Evolutionary conservation across 2,329 filamentous ascomycete species (phyloP).

Genomic region (Penicillium sp.): DNA sequence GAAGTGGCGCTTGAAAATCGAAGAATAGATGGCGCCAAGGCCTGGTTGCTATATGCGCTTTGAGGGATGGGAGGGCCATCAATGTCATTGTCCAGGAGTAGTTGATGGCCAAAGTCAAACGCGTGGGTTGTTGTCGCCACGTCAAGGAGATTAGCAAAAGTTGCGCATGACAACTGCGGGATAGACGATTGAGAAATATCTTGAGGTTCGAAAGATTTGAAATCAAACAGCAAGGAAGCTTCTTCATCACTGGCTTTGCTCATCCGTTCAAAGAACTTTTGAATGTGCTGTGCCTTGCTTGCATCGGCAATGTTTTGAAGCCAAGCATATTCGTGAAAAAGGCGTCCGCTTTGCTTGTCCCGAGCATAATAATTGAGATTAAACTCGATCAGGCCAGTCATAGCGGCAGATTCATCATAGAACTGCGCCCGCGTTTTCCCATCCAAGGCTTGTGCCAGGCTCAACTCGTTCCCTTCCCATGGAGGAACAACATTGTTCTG

Average conservation of each 20-base stretch:
- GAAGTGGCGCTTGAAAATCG: slow-evolving; percentile 47
- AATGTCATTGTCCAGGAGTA: slow-evolving; percentile 45
- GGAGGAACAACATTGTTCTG: slow-evolving; percentile 26
- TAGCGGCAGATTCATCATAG: slow-evolving; percentile 29
- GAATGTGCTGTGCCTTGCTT: slow-evolving; percentile 30
- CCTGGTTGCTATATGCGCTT: slow-evolving; percentile 39
- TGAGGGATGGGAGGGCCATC: slow-evolving; percentile 47
- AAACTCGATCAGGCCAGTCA: slow-evolving; percentile 28
- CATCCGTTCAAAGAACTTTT: slow-evolving; percentile 24
- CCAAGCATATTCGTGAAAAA: slow-evolving; percentile 25
- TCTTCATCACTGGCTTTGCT: slow-evolving; percentile 9
- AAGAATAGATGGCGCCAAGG: slow-evolving; percentile 46
- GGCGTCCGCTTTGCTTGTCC: slow-evolving; percentile 21
- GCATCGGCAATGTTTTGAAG: slow-evolving; percentile 30
- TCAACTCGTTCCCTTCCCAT: slow-evolving; percentile 23
- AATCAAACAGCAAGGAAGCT: slow-evolving; percentile 14
- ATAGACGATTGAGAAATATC: slow-evolving; percentile 25
- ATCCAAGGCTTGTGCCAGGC: slow-evolving; percentile 16
- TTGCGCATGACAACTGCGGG: slow-evolving; percentile 37
- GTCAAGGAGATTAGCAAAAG: slow-evolving; percentile 46
- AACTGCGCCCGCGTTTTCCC: slow-evolving; percentile 22
- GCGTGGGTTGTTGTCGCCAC: slow-evolving; percentile 40
- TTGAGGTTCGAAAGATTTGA: slow-evolving; percentile 11
- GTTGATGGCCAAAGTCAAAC: slow-evolving; percentile 46
- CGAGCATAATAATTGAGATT: slow-evolving; percentile 23